These are phyloP conservation scores for Gremmenia infestans DNA, from an alignment of 2,329 filamentous ascomycete genomes.

Conservation along the genomic window DNA sequence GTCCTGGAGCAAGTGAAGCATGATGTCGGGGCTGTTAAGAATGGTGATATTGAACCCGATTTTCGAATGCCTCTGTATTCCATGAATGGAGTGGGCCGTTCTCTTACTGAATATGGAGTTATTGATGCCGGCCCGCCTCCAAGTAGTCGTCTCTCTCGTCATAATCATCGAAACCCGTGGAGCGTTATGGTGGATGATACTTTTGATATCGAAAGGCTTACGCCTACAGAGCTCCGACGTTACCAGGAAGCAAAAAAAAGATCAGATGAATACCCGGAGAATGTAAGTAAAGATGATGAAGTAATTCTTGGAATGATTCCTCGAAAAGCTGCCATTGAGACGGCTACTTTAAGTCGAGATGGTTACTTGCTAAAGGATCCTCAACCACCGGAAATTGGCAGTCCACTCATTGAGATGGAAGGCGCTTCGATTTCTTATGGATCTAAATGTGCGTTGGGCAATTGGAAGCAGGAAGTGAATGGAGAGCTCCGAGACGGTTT, in stretches of 20 bases:
- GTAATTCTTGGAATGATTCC: background rate
- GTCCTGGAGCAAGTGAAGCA: conserved; percentile 52
- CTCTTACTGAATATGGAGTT: conserved; percentile 26
- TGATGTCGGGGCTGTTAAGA: conserved; percentile 37
- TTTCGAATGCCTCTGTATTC: conserved; percentile 19
- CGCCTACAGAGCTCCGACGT: background rate
- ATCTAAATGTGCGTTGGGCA: conserved; percentile 70
- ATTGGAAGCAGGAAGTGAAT: conserved; percentile 62
- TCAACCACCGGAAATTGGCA: conserved; percentile 41
- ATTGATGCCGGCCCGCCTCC: conserved; percentile 9
- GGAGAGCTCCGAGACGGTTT: conserved; percentile 52
- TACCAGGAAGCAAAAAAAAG: background rate
- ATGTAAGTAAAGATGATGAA: background rate
- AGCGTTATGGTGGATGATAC: no score
- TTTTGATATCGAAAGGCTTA: no score
- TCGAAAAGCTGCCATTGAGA: background rate
- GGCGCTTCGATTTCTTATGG: conserved; percentile 80
- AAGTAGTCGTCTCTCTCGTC: background rate
- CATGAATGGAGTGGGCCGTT: conserved; percentile 26
- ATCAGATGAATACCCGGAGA: background rate
- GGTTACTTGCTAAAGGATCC: conserved; percentile 21
- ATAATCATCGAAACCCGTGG: no score
- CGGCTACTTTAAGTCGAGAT: conserved; percentile 17
- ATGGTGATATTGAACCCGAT: conserved; percentile 7
- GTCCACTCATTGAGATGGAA: conserved; percentile 79